Evolutionary conservation across 169 alveolate species (phyloP).

Genomic region (Cryptosporidium canis): DNA sequence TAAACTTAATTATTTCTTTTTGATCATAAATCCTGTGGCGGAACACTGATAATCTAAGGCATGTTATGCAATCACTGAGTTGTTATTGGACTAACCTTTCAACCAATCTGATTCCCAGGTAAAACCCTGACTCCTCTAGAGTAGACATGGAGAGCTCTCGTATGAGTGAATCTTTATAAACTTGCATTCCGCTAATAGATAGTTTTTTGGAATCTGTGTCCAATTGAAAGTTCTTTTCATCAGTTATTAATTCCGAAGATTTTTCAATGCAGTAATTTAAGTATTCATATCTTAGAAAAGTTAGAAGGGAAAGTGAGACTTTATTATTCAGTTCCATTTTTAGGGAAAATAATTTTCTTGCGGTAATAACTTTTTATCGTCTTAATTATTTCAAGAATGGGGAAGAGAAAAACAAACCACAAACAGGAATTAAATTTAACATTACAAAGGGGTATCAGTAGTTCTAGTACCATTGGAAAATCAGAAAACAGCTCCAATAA

Average conservation of each 20-base stretch:
- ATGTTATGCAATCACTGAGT: background rate
- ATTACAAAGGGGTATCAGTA: background rate
- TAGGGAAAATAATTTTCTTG: background rate
- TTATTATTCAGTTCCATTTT: slow-evolving; percentile 19
- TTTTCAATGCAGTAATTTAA: slow-evolving; percentile 27
- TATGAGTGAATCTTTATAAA: slow-evolving; percentile 28
- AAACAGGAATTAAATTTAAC: background rate
- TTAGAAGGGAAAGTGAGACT: slow-evolving; percentile 42
- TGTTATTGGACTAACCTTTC: slow-evolving; percentile 28
- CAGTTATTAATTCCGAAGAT: slow-evolving; percentile 19
- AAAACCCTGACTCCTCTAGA: slow-evolving; percentile 58
- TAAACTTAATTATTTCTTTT: slow-evolving; percentile 75
- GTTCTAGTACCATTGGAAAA: background rate
- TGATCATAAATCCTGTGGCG: slow-evolving; percentile 73
- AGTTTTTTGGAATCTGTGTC: background rate
- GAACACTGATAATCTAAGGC: slow-evolving; percentile 31
- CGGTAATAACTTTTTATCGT: background rate
- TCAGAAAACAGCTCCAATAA: background rate
- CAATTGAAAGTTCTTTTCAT: slow-evolving; percentile 3
- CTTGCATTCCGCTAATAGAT: background rate
- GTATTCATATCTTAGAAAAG: slow-evolving; percentile 62
- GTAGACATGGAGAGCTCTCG: slow-evolving; percentile 60
- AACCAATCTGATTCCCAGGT: slow-evolving; percentile 56
- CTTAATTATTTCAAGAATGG: slow-evolving; percentile 1
- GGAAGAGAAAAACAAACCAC: background rate